Percentiles rank a stretch among this genome's conserved stretches.
These are phyloP conservation scores for Plasmodium chabaudi DNA, from an alignment of 169 alveolate genomes.

Conservation along the genomic window DNA sequence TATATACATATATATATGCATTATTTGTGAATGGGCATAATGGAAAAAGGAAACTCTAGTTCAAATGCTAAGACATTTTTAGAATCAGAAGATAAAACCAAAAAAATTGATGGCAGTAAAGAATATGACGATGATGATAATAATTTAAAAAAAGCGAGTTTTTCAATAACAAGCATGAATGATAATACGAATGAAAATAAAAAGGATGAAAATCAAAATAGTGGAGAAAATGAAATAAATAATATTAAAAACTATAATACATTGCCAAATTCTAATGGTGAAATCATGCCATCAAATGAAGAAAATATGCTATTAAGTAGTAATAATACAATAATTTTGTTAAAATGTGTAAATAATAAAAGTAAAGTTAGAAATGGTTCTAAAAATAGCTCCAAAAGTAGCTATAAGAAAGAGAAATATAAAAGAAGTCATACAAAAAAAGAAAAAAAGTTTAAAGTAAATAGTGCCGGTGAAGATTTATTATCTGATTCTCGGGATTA, in stretches of 20 bases:
- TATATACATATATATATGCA: background rate
- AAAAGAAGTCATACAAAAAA: conserved; percentile 10
- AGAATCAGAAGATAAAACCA: conserved; percentile 47
- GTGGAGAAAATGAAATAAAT: background rate
- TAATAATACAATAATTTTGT: conserved; percentile 51
- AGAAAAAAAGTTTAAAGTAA: conserved; percentile 43
- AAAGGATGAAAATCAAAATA: background rate
- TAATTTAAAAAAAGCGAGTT: background rate
- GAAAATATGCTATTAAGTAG: background rate
- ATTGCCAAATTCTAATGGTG: too few relatives aligned
- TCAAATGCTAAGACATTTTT: conserved; percentile 25
- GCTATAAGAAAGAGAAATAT: conserved; percentile 1
- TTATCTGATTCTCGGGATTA: conserved; percentile 44
- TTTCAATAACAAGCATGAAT: too few relatives aligned
- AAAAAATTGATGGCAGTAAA: conserved; percentile 28
- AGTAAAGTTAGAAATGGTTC: conserved; percentile 9
- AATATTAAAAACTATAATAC: background rate
- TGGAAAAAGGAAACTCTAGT: conserved; percentile 41
- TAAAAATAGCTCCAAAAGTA: background rate
- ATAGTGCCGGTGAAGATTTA: conserved; percentile 33
- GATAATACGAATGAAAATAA: conserved; percentile 4
- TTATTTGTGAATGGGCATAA: background rate
- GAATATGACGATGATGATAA: conserved; percentile 44
- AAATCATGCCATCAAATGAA: background rate
- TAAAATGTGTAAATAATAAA: conserved; percentile 3